Conservation (phyloP, 371 early-diverging fungal genomes). For the Mortierella sp. region DNA sequence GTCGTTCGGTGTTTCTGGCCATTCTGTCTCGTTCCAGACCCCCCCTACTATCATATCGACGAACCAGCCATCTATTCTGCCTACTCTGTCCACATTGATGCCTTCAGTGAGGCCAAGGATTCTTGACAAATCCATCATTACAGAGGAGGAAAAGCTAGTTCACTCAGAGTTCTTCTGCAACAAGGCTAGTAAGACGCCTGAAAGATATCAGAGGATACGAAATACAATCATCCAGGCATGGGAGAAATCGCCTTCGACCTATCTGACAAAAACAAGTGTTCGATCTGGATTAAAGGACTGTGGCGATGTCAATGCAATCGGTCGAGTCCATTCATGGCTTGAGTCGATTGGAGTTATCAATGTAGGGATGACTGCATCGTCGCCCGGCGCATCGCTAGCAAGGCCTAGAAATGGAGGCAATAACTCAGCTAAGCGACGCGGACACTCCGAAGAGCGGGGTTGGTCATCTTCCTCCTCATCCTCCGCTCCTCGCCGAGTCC, state of each 20-base stretch:
- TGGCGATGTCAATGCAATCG: conserved; percentile 94
- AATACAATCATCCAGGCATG: conserved; percentile 87
- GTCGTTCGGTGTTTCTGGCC: not conserved
- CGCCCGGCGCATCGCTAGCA: conserved; percentile 49
- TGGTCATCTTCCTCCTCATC: conserved; percentile 50
- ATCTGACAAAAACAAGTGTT: conserved; percentile 82
- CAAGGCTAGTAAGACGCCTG: conserved; percentile 85
- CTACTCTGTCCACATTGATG: conserved; percentile 10
- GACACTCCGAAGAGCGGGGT: conserved; percentile 42
- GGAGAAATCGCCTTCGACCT: conserved; percentile 72
- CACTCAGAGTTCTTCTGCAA: conserved; percentile 85
- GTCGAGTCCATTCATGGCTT: conserved; percentile 87
- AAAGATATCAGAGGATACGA: conserved; percentile 86
- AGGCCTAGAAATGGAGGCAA: conserved; percentile 51
- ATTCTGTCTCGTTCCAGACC: conserved; percentile 10
- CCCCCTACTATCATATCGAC: conserved; percentile 11
- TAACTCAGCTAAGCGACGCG: conserved; percentile 36
- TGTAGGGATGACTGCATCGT: conserved; percentile 59
- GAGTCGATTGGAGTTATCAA: conserved; percentile 89
- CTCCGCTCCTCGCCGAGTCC: conserved; percentile 26
- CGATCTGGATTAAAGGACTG: conserved; percentile 72
- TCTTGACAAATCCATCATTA: conserved; percentile 59
- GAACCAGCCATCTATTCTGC: conserved; percentile 2
- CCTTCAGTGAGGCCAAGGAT: conserved; percentile 24
- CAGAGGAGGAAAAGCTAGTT: conserved; percentile 70